A percentile compares a stretch with the other conserved stretches of the same genome.
Conservation (phyloP, 352 stramenopile genomes). For the Pythium dissimile region DNA sequence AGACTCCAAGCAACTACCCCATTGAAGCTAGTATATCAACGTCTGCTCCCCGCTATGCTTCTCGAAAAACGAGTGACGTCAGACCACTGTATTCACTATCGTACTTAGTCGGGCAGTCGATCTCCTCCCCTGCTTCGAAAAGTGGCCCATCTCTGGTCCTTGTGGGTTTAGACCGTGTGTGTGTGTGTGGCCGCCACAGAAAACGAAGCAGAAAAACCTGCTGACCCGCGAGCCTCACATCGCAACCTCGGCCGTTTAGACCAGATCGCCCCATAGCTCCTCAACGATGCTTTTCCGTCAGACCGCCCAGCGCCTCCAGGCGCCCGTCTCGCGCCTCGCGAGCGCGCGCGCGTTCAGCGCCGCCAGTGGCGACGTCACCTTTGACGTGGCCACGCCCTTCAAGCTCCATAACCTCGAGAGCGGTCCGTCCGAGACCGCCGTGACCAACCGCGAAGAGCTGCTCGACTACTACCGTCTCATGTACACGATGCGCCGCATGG, state of each 20-base stretch:
- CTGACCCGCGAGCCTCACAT: conserved; percentile 17
- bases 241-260: no score
- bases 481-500: conserved; percentile 99
- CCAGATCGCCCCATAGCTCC: not conserved
- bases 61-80: conserved; percentile 14
- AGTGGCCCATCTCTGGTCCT: conserved; percentile 19
- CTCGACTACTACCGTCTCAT: conserved; percentile 97
- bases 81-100: conserved; percentile 9
- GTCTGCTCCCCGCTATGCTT: no score
- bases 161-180: no score
- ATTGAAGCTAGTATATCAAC: no score
- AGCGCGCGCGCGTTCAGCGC: conserved; percentile 58
- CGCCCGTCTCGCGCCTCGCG: conserved; percentile 28
- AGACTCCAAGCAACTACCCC: no score
- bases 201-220: conserved; percentile 44
- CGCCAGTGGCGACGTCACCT: conserved; percentile 57
- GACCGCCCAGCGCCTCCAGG: conserved; percentile 34
- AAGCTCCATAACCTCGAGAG: conserved; percentile 81
- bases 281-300: conserved; percentile 59
- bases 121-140: conserved; percentile 2
- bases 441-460: conserved; percentile 96
- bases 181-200: conserved; percentile 24
- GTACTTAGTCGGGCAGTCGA: conserved; percentile 16
- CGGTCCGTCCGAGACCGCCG: conserved; percentile 50
- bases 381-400: conserved; percentile 66